A percentile compares a stretch with the other conserved stretches of the same genome.
phyloP scores from a whole-genome alignment of 2,329 filamentous ascomycete species.

The Shiraia sp. region DNA sequence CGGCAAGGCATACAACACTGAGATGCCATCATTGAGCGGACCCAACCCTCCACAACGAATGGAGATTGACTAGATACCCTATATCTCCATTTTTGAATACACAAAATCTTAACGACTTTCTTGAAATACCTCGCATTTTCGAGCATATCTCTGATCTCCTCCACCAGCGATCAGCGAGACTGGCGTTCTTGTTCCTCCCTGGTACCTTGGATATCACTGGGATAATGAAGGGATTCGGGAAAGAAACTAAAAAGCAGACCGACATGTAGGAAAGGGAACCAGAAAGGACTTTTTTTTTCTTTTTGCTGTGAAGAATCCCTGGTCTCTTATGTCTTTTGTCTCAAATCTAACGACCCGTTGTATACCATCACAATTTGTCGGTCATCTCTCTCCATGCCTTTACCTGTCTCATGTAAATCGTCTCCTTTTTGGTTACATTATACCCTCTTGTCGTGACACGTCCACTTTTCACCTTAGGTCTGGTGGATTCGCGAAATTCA shows the following conservation, averaged over 20 bases:
- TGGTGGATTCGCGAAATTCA: no score
- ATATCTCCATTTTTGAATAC: slow-evolving; percentile 8
- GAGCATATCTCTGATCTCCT: slow-evolving; percentile 32
- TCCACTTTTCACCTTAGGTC: no score
- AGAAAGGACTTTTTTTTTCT: no score
- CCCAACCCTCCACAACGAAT: slow-evolving; percentile 50
- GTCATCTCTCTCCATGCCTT: no score
- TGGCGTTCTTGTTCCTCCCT: slow-evolving; percentile 27
- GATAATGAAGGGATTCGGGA: no score
- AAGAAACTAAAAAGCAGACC: no score
- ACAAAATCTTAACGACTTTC: slow-evolving; percentile 24
- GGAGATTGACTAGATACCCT: slow-evolving; percentile 43
- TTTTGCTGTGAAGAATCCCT: no score
- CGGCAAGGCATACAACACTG: slow-evolving; percentile 53
- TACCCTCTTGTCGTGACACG: no score
- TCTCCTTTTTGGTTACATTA: no score
- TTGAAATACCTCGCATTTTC: slow-evolving; percentile 24
- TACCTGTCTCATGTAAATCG: no score
- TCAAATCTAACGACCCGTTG: neutral
- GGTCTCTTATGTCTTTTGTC: neutral
- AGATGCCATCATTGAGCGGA: slow-evolving; percentile 54
- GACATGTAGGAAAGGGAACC: no score
- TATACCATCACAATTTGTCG: neutral
- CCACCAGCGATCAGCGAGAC: slow-evolving; percentile 21
- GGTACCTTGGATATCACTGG: slow-evolving; percentile 11